Percentiles rank a stretch among this genome's conserved stretches.
These are phyloP conservation scores for Knoxia roxburghii DNA, from an alignment of 257 asterid genomes.

Conservation along the genomic window DNA sequence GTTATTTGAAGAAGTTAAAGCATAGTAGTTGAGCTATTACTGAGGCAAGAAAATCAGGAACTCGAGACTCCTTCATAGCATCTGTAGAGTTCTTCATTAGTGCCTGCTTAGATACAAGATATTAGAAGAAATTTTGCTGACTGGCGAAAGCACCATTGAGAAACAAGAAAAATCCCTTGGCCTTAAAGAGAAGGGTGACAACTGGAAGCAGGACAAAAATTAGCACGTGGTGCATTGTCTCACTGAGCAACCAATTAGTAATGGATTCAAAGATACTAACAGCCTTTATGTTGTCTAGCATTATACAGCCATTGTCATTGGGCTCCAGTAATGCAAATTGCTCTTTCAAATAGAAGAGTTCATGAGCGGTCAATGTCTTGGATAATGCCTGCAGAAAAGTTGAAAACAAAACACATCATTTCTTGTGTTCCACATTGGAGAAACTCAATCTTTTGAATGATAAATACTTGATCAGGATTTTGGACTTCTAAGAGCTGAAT, in stretches of 20 bases:
- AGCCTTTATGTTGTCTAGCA: slow-evolving; percentile 56
- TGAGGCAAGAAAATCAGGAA: slow-evolving; percentile 46
- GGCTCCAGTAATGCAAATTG: slow-evolving; percentile 69
- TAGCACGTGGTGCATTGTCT: not conserved
- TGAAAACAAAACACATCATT: not conserved
- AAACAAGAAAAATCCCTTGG: not conserved
- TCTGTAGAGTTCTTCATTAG: slow-evolving; percentile 41
- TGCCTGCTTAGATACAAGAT: slow-evolving; percentile 33
- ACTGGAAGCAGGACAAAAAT: not conserved
- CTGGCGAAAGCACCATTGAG: not conserved
- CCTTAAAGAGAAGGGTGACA: not conserved
- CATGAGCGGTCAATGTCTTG: slow-evolving; percentile 63
- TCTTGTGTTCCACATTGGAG: not conserved
- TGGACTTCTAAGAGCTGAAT: too few relatives aligned
- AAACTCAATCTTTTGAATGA: not conserved
- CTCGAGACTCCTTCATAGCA: slow-evolving; percentile 50
- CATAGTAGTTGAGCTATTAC: slow-evolving; percentile 26
- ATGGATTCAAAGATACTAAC: slow-evolving; percentile 32
- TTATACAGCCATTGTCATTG: slow-evolving; percentile 61
- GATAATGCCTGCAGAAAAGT: slow-evolving; percentile 60
- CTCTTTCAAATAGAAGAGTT: slow-evolving; percentile 63
- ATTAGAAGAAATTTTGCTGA: slow-evolving; percentile 1
- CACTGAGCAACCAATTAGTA: not conserved
- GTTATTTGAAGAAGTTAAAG: not conserved
- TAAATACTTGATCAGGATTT: not conserved